Evolutionary conservation across 371 early-diverging fungal genomes (phyloP).

Genomic region (Capillidium heterosporum): DNA sequence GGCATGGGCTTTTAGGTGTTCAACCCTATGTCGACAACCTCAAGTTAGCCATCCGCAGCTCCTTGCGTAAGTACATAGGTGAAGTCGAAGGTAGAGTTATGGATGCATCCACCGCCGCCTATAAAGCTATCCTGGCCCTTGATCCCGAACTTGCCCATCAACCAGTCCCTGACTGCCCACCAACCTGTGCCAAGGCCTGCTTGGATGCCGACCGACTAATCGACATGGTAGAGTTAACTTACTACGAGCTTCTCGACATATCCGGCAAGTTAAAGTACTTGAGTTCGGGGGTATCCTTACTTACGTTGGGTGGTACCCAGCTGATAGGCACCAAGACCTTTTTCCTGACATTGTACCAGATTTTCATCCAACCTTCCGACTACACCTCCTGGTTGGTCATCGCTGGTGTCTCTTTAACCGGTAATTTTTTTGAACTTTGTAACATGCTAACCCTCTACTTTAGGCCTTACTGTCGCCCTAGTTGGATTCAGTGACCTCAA

Average conservation of each 20-base stretch:
- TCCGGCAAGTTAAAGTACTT: background rate
- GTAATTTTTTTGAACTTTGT: background rate
- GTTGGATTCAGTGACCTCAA: background rate
- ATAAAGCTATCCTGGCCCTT: background rate
- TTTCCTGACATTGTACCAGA: background rate
- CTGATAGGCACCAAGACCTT: background rate
- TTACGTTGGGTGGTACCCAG: conserved; percentile 1
- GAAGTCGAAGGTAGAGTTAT: background rate
- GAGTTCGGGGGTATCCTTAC: background rate
- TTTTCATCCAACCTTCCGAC: background rate
- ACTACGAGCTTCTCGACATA: background rate
- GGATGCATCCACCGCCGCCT: background rate
- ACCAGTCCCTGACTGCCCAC: background rate
- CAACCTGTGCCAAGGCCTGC: background rate
- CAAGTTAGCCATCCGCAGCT: background rate
- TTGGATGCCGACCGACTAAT: background rate
- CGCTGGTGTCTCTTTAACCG: background rate
- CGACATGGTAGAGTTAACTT: background rate
- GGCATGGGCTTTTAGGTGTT: background rate
- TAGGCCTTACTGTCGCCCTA: background rate
- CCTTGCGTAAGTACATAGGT: background rate
- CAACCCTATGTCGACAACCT: background rate
- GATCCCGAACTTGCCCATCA: background rate
- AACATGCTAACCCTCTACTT: background rate
- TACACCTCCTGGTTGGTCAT: background rate